These are phyloP conservation scores for Podaxis rugospora DNA, from an alignment of 768 basidiomycete genomes.

Conservation along the genomic window DNA sequence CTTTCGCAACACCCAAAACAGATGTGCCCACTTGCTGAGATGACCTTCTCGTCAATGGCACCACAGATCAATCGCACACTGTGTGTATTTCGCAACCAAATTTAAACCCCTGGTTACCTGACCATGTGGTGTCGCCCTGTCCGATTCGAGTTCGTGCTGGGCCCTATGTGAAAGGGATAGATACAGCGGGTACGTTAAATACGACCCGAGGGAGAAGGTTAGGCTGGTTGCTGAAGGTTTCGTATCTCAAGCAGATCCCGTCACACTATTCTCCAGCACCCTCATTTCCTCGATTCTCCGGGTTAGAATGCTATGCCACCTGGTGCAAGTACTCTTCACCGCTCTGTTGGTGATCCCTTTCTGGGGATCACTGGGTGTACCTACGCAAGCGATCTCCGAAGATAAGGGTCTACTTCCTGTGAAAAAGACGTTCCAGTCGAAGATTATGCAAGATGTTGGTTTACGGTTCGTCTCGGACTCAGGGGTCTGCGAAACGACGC, in stretches of 20 bases:
- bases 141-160: background rate
- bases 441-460: slow-evolving; percentile 20
- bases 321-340: background rate
- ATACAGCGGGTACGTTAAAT: background rate
- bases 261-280: background rate
- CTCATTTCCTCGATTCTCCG: background rate
- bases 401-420: slow-evolving; percentile 4
- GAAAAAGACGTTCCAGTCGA: slow-evolving; percentile 16
- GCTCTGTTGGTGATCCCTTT: background rate
- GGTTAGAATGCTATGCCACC: background rate
- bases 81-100: background rate
- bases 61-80: background rate
- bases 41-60: background rate
- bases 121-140: background rate
- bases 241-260: background rate
- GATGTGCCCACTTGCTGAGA: background rate
- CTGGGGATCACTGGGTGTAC: background rate
- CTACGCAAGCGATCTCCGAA: slow-evolving; percentile 9
- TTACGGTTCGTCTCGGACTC: slow-evolving; percentile 53
- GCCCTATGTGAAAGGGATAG: background rate
- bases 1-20: background rate
- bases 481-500: slow-evolving; percentile 63
- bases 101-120: background rate
- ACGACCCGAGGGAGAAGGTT: background rate
- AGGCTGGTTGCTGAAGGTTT: background rate